These are phyloP conservation scores for Verticillium albo-atrum DNA, from an alignment of 2,329 filamentous ascomycete genomes.

Conservation along the genomic window DNA sequence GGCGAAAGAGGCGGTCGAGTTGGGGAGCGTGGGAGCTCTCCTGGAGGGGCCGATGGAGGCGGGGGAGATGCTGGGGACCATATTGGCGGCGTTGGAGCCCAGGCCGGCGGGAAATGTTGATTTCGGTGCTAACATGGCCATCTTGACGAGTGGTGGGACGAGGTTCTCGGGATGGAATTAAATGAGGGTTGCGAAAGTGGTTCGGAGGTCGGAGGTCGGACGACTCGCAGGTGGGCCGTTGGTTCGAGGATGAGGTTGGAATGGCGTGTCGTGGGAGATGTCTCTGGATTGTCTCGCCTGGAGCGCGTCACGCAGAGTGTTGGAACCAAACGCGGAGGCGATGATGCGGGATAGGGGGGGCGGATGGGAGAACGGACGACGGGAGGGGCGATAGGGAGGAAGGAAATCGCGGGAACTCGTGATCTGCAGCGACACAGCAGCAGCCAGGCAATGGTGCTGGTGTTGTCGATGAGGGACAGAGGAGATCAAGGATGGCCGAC, in stretches of 20 bases:
- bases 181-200: not conserved
- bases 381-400: not conserved
- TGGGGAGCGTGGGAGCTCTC: slow-evolving; percentile 44
- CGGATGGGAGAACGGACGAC: not conserved
- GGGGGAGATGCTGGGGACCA: slow-evolving; percentile 37
- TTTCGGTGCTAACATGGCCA: slow-evolving; percentile 79
- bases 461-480: not conserved
- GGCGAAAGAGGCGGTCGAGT: slow-evolving; percentile 54
- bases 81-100: slow-evolving; percentile 36
- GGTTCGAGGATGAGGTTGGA: not conserved
- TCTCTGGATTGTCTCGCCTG: slow-evolving; percentile 13
- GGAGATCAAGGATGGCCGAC: not conserved
- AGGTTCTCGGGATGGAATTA: not conserved
- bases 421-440: not conserved
- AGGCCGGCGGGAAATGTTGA: slow-evolving; percentile 60
- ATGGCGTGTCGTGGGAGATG: slow-evolving; percentile 1
- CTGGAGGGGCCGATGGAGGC: slow-evolving; percentile 46
- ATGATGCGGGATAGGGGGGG: not conserved
- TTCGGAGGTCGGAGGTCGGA: not conserved
- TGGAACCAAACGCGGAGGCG: not conserved
- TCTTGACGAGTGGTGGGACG: slow-evolving; percentile 24
- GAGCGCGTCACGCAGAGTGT: slow-evolving; percentile 8
- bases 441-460: not conserved
- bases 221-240: not conserved
- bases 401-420: not conserved